These are phyloP conservation scores for Calonectria leucothoes DNA, from an alignment of 2,329 filamentous ascomycete genomes.

Conservation along the genomic window DNA sequence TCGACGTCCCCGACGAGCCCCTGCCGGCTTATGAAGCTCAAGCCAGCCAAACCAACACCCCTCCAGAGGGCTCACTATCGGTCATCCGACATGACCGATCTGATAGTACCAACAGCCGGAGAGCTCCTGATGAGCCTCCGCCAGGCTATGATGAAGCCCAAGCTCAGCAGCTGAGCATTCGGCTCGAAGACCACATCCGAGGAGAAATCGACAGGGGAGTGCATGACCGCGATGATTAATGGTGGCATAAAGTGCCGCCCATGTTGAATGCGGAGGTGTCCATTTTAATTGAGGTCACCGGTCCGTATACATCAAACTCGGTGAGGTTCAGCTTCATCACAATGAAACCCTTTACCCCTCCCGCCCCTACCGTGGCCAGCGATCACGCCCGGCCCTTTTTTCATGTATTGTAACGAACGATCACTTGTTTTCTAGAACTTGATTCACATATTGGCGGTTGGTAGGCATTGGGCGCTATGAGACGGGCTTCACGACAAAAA, in stretches of 20 bases:
- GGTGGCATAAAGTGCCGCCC: slow-evolving; percentile 15
- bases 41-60: slow-evolving; percentile 43
- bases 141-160: slow-evolving; percentile 94
- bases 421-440: slow-evolving; percentile 24
- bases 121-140: slow-evolving; percentile 78
- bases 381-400: slow-evolving; percentile 7
- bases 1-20: slow-evolving; percentile 83
- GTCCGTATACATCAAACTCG: slow-evolving; percentile 37
- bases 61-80: slow-evolving; percentile 37
- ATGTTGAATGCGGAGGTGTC: slow-evolving; percentile 30
- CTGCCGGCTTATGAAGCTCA: slow-evolving; percentile 86
- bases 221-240: slow-evolving; percentile 43
- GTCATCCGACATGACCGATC: slow-evolving; percentile 45
- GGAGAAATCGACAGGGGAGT: slow-evolving; percentile 75
- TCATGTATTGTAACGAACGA: slow-evolving; percentile 25
- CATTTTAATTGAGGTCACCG: slow-evolving; percentile 27
- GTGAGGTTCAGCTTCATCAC: slow-evolving; percentile 15
- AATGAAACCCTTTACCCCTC: slow-evolving; percentile 7
- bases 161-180: slow-evolving; percentile 70
- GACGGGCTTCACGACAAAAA: slow-evolving; percentile 17
- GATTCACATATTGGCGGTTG: slow-evolving; percentile 19
- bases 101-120: slow-evolving; percentile 51
- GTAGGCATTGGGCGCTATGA: slow-evolving; percentile 20
- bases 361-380: neutral
- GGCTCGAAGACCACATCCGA: slow-evolving; percentile 76